Evolutionary conservation across 2,329 filamentous ascomycete genomes (phyloP).

Genomic region (Tolypocladium inflatum): DNA sequence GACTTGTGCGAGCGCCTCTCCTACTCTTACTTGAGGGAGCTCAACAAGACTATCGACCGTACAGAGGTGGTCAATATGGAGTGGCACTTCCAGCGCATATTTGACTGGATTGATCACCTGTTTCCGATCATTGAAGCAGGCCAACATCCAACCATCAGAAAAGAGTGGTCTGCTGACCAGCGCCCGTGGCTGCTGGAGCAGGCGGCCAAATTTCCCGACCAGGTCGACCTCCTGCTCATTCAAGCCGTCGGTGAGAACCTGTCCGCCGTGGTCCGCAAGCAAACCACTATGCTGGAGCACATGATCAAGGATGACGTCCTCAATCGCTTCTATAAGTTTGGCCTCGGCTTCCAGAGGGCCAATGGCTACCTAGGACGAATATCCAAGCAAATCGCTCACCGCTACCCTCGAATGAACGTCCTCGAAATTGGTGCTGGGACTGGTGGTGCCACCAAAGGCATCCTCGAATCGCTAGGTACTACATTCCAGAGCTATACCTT

Average conservation of each 20-base stretch:
- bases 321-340: slow-evolving; percentile 18
- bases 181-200: background rate
- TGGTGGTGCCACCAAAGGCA: slow-evolving; percentile 26
- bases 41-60: background rate
- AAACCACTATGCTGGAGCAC: slow-evolving; percentile 12
- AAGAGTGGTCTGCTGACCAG: background rate
- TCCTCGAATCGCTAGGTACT: slow-evolving; percentile 21
- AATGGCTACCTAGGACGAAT: slow-evolving; percentile 10
- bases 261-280: background rate
- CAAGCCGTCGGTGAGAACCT: background rate
- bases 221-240: slow-evolving; percentile 14
- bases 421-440: slow-evolving; percentile 33
- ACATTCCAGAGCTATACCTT: slow-evolving; percentile 28
- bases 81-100: background rate
- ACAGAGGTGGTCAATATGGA: background rate
- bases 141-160: background rate
- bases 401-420: slow-evolving; percentile 31
- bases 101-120: background rate
- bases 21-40: background rate
- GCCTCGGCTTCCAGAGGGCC: background rate
- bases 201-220: slow-evolving; percentile 5
- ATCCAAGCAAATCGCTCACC: slow-evolving; percentile 20
- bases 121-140: background rate
- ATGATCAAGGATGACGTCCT: slow-evolving; percentile 21
- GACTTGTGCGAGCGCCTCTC: background rate